Conservation (phyloP, 202 grass and related monocot genomes). For the Setaria viridis region DNA sequence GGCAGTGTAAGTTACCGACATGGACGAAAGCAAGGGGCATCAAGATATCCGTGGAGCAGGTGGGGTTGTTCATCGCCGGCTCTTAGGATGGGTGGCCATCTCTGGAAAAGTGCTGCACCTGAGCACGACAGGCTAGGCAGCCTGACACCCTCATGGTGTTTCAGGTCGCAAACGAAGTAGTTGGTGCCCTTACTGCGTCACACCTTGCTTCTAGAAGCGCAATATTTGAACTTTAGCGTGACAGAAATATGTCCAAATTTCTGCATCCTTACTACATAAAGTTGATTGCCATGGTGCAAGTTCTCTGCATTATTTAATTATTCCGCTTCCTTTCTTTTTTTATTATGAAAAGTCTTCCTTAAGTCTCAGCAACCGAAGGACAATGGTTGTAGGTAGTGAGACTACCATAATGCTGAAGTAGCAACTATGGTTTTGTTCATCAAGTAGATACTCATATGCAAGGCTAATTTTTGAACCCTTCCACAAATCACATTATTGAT, state of each 20-base stretch:
- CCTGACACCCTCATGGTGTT: constrained; percentile 33
- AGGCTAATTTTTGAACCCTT: constrained; percentile 5
- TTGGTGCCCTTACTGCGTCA: constrained; percentile 40
- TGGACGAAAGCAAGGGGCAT: neutral
- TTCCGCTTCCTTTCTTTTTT: neutral
- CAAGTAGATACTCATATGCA: neutral
- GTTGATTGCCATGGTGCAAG: no score
- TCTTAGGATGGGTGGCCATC: constrained; percentile 42
- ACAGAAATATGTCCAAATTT: constrained; percentile 9
- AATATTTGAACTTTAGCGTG: constrained; percentile 10
- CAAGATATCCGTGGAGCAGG: constrained; percentile 30
- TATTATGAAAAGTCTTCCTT: neutral
- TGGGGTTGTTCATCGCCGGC: constrained; percentile 32
- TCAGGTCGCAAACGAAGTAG: constrained; percentile 37
- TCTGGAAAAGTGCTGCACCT: constrained; percentile 25
- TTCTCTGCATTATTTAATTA: neutral
- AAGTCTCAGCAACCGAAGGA: constrained; percentile 13
- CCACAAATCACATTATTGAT: neutral
- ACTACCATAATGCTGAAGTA: neutral
- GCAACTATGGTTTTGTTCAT: neutral
- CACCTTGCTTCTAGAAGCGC: constrained; percentile 50
- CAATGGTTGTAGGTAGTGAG: neutral
- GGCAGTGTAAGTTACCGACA: constrained; percentile 5
- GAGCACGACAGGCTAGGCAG: constrained; percentile 23
- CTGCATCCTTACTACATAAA: neutral